phyloP scores from a whole-genome alignment of 2,329 filamentous ascomycete species.

The Ustulina deusta region DNA sequence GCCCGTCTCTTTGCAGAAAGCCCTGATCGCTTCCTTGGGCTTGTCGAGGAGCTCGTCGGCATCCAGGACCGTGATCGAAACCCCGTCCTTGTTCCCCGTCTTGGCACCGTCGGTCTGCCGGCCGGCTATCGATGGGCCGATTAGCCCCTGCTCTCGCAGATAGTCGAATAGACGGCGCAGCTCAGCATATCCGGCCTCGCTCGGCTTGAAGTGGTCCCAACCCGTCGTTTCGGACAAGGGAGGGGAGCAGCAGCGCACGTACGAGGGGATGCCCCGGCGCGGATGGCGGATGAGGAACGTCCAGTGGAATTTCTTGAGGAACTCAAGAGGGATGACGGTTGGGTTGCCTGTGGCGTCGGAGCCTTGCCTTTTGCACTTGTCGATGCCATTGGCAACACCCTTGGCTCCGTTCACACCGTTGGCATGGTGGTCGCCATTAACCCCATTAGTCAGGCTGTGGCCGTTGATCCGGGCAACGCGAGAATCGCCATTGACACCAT shows the following conservation, averaged over 20 bases:
- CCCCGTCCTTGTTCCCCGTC: slow-evolving; percentile 49
- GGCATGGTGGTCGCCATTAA: slow-evolving; percentile 24
- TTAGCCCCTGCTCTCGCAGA: slow-evolving; percentile 73
- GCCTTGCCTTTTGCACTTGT: slow-evolving; percentile 39
- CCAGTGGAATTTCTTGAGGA: slow-evolving; percentile 87
- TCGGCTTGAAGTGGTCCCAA: slow-evolving; percentile 87
- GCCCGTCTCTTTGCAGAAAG: slow-evolving; percentile 85
- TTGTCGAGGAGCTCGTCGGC: slow-evolving; percentile 94
- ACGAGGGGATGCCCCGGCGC: slow-evolving; percentile 90
- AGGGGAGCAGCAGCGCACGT: slow-evolving; percentile 92
- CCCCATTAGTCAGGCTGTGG: slow-evolving; percentile 9
- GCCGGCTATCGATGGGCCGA: slow-evolving; percentile 76
- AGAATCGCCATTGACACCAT: slow-evolving; percentile 18
- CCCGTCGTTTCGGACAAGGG: slow-evolving; percentile 85
- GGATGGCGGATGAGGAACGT: slow-evolving; percentile 97
- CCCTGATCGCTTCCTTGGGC: slow-evolving; percentile 78
- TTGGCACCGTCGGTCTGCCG: slow-evolving; percentile 38
- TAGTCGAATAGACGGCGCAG: slow-evolving; percentile 90
- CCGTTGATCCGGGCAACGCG: slow-evolving; percentile 18
- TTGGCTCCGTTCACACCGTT: slow-evolving; percentile 38
- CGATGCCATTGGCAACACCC: slow-evolving; percentile 27
- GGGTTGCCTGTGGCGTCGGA: slow-evolving; percentile 77
- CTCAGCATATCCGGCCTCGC: slow-evolving; percentile 91
- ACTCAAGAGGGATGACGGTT: slow-evolving; percentile 80
- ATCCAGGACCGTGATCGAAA: slow-evolving; percentile 87